These are phyloP conservation scores for Barnettozyma populi DNA, from an alignment of 805 yeast genomes.

Conservation along the genomic window DNA sequence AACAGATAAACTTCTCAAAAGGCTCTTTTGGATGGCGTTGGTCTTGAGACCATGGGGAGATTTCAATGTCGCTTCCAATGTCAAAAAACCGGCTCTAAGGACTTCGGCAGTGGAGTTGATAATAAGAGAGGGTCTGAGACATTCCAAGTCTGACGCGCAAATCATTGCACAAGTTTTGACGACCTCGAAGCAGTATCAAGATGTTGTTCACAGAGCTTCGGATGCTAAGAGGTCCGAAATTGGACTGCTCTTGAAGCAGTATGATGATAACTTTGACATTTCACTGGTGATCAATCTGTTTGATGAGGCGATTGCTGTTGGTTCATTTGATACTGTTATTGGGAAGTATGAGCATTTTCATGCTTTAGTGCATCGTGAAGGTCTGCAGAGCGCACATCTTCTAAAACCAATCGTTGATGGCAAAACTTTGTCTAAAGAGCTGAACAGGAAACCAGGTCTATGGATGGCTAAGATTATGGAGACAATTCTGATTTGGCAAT, in stretches of 20 bases:
- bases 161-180: slow-evolving; percentile 41
- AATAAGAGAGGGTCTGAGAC: slow-evolving; percentile 64
- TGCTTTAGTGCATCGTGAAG: slow-evolving; percentile 12
- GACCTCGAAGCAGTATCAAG: slow-evolving; percentile 24
- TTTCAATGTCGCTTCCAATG: slow-evolving; percentile 31
- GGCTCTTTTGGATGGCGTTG: slow-evolving; percentile 36
- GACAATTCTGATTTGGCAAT: slow-evolving; percentile 64
- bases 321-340: slow-evolving; percentile 2
- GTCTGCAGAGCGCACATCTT: slow-evolving; percentile 31
- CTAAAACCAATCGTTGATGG: slow-evolving; percentile 74
- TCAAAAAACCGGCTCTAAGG: slow-evolving; percentile 31
- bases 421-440: slow-evolving; percentile 47
- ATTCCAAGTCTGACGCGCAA: slow-evolving; percentile 52
- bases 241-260: slow-evolving; percentile 54
- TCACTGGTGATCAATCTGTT: slow-evolving; percentile 29
- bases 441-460: slow-evolving; percentile 72
- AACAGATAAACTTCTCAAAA: slow-evolving; percentile 9
- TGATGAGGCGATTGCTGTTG: slow-evolving; percentile 10
- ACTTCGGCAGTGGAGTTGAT: slow-evolving; percentile 42
- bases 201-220: slow-evolving; percentile 25
- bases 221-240: slow-evolving; percentile 45
- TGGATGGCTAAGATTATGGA: slow-evolving; percentile 67
- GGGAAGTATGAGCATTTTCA: slow-evolving; percentile 15
- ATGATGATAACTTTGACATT: slow-evolving; percentile 47
- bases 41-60: slow-evolving; percentile 47